Conservation (phyloP, 225 moss, liverwort and hornwort genomes). For the Climacium dendroides region DNA sequence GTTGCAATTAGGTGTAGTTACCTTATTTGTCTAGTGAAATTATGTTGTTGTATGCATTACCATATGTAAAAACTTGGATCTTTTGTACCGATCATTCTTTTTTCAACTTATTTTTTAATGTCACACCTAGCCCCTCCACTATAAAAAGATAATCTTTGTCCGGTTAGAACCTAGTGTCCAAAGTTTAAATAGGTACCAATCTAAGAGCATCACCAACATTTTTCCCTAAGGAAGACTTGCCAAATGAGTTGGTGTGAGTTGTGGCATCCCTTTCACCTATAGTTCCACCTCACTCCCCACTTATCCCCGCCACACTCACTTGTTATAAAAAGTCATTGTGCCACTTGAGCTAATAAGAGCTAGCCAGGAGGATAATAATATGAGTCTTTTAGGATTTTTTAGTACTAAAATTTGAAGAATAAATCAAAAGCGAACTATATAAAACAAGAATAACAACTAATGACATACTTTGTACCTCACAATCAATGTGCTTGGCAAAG, state of each 20-base stretch:
- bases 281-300: fast-evolving
- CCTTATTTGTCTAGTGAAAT: not conserved
- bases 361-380: fast-evolving
- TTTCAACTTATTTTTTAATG: not conserved
- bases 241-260: fast-evolving
- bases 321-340: fast-evolving
- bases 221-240: fast-evolving
- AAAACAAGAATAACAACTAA: fast-evolving
- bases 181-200: fast-evolving
- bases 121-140: fast-evolving
- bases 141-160: not conserved
- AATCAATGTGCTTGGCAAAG: too few species aligned
- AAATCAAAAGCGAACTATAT: too few species aligned
- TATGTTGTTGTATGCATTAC: not conserved
- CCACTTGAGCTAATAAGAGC: fast-evolving
- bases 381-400: too few species aligned
- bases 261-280: not conserved
- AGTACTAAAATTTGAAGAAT: too few species aligned
- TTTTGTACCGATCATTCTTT: too few species aligned
- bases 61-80: not conserved
- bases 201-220: fast-evolving
- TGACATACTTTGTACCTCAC: fast-evolving
- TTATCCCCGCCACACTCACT: not conserved
- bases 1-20: not conserved
- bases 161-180: fast-evolving